Conservation (phyloP, 805 yeast species). For the Kodamaea laetipori region DNA sequence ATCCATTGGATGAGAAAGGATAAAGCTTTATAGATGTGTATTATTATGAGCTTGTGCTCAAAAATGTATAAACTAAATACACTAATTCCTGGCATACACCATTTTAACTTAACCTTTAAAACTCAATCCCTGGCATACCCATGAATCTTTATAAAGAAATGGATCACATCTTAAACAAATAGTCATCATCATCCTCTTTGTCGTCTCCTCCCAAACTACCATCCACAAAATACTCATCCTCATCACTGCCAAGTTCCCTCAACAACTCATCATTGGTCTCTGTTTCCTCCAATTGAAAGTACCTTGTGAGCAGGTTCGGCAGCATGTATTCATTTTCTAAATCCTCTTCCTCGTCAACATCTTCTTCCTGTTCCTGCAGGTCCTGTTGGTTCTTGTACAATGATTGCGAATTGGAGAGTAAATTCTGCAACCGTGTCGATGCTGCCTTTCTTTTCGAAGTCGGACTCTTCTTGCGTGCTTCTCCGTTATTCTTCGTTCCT, state of each 20-base stretch:
- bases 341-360: conserved; percentile 23
- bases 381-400: conserved; percentile 22
- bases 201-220: conserved; percentile 18
- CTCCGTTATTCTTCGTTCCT: neutral
- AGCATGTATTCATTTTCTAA: conserved; percentile 42
- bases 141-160: no score
- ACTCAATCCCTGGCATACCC: no score
- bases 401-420: conserved; percentile 39
- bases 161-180: conserved; percentile 30
- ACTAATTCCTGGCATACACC: no score
- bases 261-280: conserved; percentile 24
- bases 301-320: conserved; percentile 41
- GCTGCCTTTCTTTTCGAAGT: conserved; percentile 13
- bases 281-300: conserved; percentile 24
- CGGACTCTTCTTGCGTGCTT: conserved; percentile 7
- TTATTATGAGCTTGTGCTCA: neutral
- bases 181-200: conserved; percentile 31
- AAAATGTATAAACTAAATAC: no score
- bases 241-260: conserved; percentile 24
- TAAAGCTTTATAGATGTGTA: neutral
- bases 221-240: conserved; percentile 32
- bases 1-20: conserved; percentile 4
- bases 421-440: conserved; percentile 31
- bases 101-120: no score
- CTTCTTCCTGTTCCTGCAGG: conserved; percentile 9